These are phyloP conservation scores for Kwoniella bestiolae DNA, from an alignment of 768 basidiomycete species.

Conservation along the genomic window DNA sequence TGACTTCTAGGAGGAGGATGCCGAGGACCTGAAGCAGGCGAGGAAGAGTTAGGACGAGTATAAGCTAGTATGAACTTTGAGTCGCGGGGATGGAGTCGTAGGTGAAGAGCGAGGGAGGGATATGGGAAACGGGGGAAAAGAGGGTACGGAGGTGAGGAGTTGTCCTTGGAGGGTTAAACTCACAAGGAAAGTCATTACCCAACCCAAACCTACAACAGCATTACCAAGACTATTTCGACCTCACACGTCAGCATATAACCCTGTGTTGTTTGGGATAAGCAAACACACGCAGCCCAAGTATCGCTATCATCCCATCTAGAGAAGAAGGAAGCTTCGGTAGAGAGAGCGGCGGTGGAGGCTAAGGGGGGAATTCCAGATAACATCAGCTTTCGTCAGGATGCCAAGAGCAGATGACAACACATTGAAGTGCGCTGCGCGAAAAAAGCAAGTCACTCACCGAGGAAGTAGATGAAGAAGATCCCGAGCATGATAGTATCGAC, in stretches of 20 bases:
- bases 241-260: neutral
- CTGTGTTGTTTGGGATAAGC: neutral
- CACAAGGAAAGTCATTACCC: conserved; percentile 43
- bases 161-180: too few species aligned
- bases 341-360: conserved; percentile 31
- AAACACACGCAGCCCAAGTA: conserved; percentile 14
- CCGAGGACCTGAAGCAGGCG: conserved; percentile 30
- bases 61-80: too few species aligned
- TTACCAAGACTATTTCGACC: conserved; percentile 29
- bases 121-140: neutral
- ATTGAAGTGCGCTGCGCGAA: too few species aligned
- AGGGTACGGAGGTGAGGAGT: neutral
- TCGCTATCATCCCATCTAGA: conserved; percentile 17
- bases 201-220: conserved; percentile 39
- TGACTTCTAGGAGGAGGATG: conserved; percentile 41
- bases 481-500: conserved; percentile 70
- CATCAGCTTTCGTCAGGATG: neutral
- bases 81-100: too few species aligned
- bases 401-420: too few species aligned
- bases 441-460: conserved; percentile 44
- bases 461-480: conserved; percentile 65
- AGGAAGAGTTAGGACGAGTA: too few species aligned
- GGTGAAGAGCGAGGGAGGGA: conserved; percentile 15
- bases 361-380: neutral
- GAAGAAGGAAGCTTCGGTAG: conserved; percentile 26